phyloP scores from a whole-genome alignment of 371 early-diverging fungal genomes.

The Parasitella parasitica region DNA sequence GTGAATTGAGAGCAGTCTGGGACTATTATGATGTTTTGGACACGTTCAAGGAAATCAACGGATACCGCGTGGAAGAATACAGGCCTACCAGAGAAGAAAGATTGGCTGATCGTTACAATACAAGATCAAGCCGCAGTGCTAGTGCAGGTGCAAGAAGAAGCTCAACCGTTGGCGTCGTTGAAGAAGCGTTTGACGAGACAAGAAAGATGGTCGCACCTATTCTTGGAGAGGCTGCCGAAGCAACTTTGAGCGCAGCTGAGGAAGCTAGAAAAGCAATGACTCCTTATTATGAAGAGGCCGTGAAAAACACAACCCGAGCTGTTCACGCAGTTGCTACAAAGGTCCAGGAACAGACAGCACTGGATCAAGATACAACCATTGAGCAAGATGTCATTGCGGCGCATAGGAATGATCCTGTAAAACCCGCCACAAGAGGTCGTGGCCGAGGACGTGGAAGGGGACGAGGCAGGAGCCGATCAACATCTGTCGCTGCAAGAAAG shows the following conservation, averaged over 20 bases:
- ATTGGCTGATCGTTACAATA: neutral
- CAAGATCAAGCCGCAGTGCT: slow-evolving; percentile 1
- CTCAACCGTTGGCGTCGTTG: neutral
- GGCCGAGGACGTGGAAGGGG: neutral
- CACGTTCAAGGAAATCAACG: slow-evolving; percentile 27
- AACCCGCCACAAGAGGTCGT: neutral
- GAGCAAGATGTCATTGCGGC: slow-evolving; percentile 21
- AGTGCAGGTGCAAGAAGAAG: slow-evolving; percentile 5
- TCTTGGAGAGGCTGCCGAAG: slow-evolving; percentile 1
- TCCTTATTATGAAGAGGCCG: slow-evolving; percentile 9
- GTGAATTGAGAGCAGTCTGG: slow-evolving; percentile 71
- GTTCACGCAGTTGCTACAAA: slow-evolving; percentile 4
- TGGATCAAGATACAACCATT: slow-evolving; percentile 3
- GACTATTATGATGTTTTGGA: slow-evolving; percentile 55
- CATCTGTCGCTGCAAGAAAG: neutral
- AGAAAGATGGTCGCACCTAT: neutral
- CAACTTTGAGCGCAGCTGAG: neutral
- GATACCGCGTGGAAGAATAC: slow-evolving; percentile 5
- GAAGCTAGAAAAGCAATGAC: neutral
- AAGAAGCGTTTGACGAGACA: neutral
- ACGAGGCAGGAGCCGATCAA: neutral
- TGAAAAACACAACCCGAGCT: neutral
- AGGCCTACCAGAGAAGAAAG: slow-evolving; percentile 7
- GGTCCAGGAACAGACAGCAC: neutral
- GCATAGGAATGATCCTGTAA: neutral